Evolutionary conservation across 805 yeast species (phyloP), one percentile per base, ranked within the genome.

Genomic region (Pichia sporocuriosa): DNA sequence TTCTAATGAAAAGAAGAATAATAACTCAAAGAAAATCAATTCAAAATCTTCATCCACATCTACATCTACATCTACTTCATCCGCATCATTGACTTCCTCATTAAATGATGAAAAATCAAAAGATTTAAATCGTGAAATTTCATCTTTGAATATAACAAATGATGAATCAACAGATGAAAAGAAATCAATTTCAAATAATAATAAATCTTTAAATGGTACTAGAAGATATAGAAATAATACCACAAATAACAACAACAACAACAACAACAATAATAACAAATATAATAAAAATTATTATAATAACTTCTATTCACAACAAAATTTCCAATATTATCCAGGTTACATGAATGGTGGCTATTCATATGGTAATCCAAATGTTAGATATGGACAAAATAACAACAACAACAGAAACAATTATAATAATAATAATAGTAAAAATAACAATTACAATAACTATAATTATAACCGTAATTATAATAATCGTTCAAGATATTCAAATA

Each of bases 151-250:
- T n/a, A n/a, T n/a, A n/a, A n/a, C n/a, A n/a, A n/a, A n/a, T n/a
- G n/a, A n/a, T n/a, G n/a, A n/a, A n/a, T n/a, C n/a, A n/a, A n/a
- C n/a, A n/a, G n/a, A n/a, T n/a, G n/a, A n/a, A n/a, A n/a, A n/a
- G n/a, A n/a, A n/a, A 45, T 24, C 30, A 35, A 16, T 33, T 21
- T 30, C 35, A 17, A 35, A 31, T 22, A 40, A 32, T 29, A 41
- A 32, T 41, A 39, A 35, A 43, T 40, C 11, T 16, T 43, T 49
- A 19, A 35, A 47, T 19, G 49, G 52, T 36, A 44, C 33, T 22
- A 41, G 21, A 29, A 40, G 7, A 15, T 37, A 30, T 23, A 45
- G 25, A 16, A 35, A 28, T 17, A 22, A 12, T 17, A 40, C 34
- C 16, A 35, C n/a, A 15, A 51, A 48, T 35, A 32, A 30, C 19